These are phyloP conservation scores for Fraxinus albicans DNA, from an alignment of 305 asterid genomes.

Conservation along the genomic window DNA sequence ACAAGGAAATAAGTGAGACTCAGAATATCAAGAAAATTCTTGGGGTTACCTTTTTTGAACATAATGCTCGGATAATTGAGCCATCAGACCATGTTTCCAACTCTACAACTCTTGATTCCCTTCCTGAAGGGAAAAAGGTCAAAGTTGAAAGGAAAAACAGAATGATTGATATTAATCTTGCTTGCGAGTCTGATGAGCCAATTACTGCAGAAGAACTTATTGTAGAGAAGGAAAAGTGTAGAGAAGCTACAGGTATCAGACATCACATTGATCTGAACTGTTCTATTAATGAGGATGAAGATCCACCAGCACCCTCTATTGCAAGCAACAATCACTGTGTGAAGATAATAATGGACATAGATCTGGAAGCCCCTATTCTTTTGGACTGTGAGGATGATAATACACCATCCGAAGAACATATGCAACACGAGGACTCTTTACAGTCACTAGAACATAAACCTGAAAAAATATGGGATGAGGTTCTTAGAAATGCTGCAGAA, in stretches of 20 bases:
- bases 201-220: conserved; percentile 34
- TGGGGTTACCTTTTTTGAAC: conserved; percentile 70
- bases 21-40: conserved; percentile 54
- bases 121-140: conserved; percentile 29
- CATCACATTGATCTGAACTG: conserved; percentile 75
- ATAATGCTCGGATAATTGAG: conserved; percentile 32
- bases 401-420: conserved; percentile 25
- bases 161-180: conserved; percentile 72
- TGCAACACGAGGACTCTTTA: conserved; percentile 28
- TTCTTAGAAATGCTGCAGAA: conserved; percentile 63
- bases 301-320: conserved; percentile 39
- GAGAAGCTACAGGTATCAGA: conserved; percentile 30
- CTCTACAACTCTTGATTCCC: conserved; percentile 26
- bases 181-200: conserved; percentile 61
- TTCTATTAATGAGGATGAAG: conserved; percentile 65
- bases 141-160: conserved; percentile 38
- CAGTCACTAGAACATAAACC: conserved; percentile 30
- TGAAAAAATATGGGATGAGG: conserved; percentile 45
- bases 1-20: conserved; percentile 34
- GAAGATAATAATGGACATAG: conserved; percentile 52
- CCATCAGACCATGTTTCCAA: conserved; percentile 33
- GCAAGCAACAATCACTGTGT: conserved; percentile 32
- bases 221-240: conserved; percentile 31
- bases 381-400: conserved; percentile 54
- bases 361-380: conserved; percentile 63